Percentiles rank a stretch among this genome's conserved stretches.
These are phyloP conservation scores for Claviceps pazoutovae DNA, from an alignment of 2,329 filamentous ascomycete genomes.

Conservation along the genomic window DNA sequence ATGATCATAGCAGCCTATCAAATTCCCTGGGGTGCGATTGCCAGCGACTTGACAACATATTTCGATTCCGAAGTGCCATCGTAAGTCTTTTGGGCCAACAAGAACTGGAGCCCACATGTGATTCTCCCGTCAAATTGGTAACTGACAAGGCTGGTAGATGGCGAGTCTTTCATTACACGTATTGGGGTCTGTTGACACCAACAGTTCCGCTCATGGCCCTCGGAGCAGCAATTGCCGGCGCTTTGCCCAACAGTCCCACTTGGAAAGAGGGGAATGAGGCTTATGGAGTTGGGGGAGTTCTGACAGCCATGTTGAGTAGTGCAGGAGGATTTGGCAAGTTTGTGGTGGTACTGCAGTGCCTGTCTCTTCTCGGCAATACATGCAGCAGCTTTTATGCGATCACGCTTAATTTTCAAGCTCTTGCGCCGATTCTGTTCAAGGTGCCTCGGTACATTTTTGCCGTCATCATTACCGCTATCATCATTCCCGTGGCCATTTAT, in stretches of 20 bases:
- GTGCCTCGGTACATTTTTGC: conserved; percentile 45
- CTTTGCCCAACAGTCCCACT: conserved; percentile 35
- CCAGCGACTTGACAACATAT: conserved; percentile 48
- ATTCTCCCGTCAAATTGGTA: background rate
- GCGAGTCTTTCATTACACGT: conserved; percentile 41
- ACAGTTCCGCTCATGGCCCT: conserved; percentile 47
- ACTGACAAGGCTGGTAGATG: conserved; percentile 13
- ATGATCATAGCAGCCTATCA: conserved; percentile 50
- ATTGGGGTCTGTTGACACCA: conserved; percentile 39
- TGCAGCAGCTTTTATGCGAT: conserved; percentile 47
- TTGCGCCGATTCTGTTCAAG: conserved; percentile 39
- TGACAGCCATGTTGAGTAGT: conserved; percentile 44
- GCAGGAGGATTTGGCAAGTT: conserved; percentile 49
- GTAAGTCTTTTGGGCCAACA: conserved; percentile 17
- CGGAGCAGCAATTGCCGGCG: conserved; percentile 50
- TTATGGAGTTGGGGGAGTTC: conserved; percentile 42
- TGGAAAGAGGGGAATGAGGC: conserved; percentile 41
- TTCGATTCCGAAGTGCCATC: conserved; percentile 40
- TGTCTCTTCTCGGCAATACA: conserved; percentile 45
- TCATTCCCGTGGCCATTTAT: conserved; percentile 43
- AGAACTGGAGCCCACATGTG: too few species aligned
- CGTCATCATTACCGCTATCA: conserved; percentile 41
- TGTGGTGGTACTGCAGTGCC: conserved; percentile 41
- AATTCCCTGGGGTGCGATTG: conserved; percentile 45
- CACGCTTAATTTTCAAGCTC: conserved; percentile 50